Conservation (phyloP, 1,284 basidiomycete genomes). For the Tilletia horrida region DNA sequence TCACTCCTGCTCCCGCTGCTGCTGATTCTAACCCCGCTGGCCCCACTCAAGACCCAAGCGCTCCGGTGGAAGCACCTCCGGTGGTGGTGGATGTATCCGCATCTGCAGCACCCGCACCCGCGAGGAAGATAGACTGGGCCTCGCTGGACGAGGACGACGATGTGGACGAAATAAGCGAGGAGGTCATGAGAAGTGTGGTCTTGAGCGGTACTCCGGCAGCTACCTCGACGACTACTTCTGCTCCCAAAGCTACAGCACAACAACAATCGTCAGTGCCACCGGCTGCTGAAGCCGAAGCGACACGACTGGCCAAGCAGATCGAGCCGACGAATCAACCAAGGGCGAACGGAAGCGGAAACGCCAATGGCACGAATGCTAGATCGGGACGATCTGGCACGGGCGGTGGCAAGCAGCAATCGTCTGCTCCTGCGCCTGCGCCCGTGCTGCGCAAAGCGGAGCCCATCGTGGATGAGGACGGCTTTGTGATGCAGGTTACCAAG, state of each 20-base stretch:
- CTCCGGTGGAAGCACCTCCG: not conserved
- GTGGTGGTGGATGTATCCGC: not conserved
- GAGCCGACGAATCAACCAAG: not conserved
- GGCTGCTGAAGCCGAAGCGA: not conserved
- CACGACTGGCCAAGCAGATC: not conserved
- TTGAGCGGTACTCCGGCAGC: not conserved
- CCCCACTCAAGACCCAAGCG: not conserved
- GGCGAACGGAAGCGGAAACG: too few relatives aligned
- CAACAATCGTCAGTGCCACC: not conserved
- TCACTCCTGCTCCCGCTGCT: not conserved
- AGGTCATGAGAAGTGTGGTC: not conserved
- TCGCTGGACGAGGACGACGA: slow-evolving; percentile 12
- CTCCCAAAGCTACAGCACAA: slow-evolving; percentile 1
- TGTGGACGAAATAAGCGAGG: not conserved
- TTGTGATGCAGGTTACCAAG: slow-evolving; percentile 35
- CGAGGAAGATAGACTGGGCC: slow-evolving; percentile 16
- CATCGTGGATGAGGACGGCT: slow-evolving; percentile 37
- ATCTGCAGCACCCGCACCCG: not conserved
- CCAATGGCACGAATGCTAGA: too few relatives aligned
- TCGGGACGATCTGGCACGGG: not conserved
- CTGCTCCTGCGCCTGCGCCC: not conserved
- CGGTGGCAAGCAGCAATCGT: not conserved
- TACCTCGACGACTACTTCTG: not conserved
- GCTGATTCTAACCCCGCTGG: not conserved
- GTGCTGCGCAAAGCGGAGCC: slow-evolving; percentile 20